These are phyloP conservation scores for Pythium sukuiense DNA, from an alignment of 352 stramenopile genomes.

Conservation along the genomic window DNA sequence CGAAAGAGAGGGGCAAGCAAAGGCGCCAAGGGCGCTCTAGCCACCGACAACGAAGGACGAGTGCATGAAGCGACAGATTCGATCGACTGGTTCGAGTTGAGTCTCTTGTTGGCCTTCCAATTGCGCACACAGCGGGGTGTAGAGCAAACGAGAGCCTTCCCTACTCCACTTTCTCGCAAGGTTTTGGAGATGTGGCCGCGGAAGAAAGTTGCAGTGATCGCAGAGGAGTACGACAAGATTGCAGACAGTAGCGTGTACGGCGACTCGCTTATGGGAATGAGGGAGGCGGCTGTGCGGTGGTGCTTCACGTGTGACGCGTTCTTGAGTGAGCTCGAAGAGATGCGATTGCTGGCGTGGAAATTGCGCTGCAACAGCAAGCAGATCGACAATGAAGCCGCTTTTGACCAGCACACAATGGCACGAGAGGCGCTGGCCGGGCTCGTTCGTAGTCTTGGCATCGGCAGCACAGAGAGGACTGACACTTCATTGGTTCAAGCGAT, in stretches of 20 bases:
- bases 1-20: background rate
- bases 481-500: background rate
- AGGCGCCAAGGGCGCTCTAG: background rate
- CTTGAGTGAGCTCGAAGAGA: background rate
- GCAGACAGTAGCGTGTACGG: background rate
- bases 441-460: background rate
- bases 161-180: background rate
- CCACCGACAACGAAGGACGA: background rate
- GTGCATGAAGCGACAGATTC: background rate
- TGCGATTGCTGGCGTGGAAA: background rate
- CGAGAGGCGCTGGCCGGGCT: background rate
- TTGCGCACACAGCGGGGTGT: background rate
- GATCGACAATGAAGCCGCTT: background rate
- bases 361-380: background rate
- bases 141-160: background rate
- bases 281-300: background rate
- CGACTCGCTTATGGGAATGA: background rate
- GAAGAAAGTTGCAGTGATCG: background rate
- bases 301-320: background rate
- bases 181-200: background rate
- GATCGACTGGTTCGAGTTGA: conserved; percentile 1
- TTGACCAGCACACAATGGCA: background rate
- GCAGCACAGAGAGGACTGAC: background rate
- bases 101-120: background rate
- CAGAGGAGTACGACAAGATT: background rate